A percentile compares a stretch with the other conserved stretches of the same genome.
These are phyloP conservation scores for Hyaloscypha finlandica DNA, from an alignment of 495 filamentous ascomycete species.

Conservation along the genomic window DNA sequence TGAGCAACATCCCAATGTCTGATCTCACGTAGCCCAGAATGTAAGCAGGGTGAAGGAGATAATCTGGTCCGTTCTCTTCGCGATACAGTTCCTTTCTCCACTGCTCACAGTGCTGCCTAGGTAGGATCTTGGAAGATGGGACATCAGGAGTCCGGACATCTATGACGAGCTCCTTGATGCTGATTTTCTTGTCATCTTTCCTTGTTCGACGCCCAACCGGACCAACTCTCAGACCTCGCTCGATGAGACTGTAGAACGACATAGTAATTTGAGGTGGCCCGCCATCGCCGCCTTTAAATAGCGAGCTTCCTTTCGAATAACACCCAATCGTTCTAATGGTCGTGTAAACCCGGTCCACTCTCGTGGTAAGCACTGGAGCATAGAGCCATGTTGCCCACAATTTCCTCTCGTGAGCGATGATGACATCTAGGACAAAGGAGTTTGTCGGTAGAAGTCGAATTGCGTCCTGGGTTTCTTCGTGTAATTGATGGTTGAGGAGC, in stretches of 20 bases:
- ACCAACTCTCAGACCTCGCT: conserved; percentile 2
- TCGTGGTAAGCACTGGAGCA: conserved; percentile 3
- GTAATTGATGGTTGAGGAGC: neutral
- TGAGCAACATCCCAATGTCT: neutral
- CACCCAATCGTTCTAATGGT: neutral
- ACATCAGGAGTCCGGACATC: conserved; percentile 6
- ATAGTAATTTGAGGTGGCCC: neutral
- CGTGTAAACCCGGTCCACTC: conserved; percentile 7
- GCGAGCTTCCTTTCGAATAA: neutral
- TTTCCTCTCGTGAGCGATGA: neutral
- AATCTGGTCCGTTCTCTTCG: neutral
- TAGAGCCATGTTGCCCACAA: conserved; percentile 15
- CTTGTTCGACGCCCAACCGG: neutral
- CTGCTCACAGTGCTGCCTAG: neutral
- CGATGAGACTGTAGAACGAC: neutral
- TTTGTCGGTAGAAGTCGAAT: conserved; percentile 1
- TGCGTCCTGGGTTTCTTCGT: neutral
- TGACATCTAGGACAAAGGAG: conserved; percentile 9
- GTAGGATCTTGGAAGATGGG: neutral
- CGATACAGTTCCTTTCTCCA: neutral
- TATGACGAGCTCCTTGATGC: conserved; percentile 3
- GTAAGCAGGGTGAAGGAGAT: neutral
- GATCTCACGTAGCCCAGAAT: neutral
- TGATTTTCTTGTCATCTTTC: neutral
- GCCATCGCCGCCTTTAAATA: neutral